phyloP scores from a whole-genome alignment of 2,329 filamentous ascomycete genomes.

The Aureobasidium vineae region DNA sequence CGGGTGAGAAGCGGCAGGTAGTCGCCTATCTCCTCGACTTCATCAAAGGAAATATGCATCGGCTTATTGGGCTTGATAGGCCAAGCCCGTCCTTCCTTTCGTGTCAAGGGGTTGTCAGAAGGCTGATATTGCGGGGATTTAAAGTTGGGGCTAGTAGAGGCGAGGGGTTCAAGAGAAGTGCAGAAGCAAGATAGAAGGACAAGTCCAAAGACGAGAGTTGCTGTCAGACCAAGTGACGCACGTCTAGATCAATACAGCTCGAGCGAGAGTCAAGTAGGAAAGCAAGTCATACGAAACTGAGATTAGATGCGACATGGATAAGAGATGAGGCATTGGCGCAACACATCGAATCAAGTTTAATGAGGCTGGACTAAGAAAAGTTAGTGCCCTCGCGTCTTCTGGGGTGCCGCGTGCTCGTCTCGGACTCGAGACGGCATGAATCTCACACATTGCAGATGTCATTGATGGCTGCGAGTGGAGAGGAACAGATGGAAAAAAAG shows the following conservation, averaged over 20 bases:
- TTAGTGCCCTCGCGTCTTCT: slow-evolving; percentile 21
- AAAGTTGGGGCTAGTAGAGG: slow-evolving; percentile 7
- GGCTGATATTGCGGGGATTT: slow-evolving; percentile 22
- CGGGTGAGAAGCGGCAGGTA: slow-evolving; percentile 7
- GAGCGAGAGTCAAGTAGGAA: neutral
- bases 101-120: neutral
- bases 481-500: neutral
- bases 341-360: slow-evolving; percentile 23
- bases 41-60: neutral
- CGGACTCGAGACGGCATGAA: slow-evolving; percentile 7
- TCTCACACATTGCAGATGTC: slow-evolving; percentile 8
- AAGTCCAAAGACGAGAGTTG: neutral
- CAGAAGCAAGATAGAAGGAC: slow-evolving; percentile 14
- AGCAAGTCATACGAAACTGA: neutral
- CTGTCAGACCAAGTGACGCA: neutral
- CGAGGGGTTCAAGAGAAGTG: slow-evolving; percentile 12
- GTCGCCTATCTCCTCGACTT: neutral
- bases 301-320: slow-evolving; percentile 23
- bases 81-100: slow-evolving; percentile 8
- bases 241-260: neutral
- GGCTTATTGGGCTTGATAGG: slow-evolving; percentile 21
- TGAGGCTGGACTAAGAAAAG: slow-evolving; percentile 22
- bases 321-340: slow-evolving; percentile 21
- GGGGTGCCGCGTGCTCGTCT: slow-evolving; percentile 16
- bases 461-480: neutral